Base-by-base conservation (phyloP, 345 rosid species). In the Eucalyptus leucophloia region DNA sequence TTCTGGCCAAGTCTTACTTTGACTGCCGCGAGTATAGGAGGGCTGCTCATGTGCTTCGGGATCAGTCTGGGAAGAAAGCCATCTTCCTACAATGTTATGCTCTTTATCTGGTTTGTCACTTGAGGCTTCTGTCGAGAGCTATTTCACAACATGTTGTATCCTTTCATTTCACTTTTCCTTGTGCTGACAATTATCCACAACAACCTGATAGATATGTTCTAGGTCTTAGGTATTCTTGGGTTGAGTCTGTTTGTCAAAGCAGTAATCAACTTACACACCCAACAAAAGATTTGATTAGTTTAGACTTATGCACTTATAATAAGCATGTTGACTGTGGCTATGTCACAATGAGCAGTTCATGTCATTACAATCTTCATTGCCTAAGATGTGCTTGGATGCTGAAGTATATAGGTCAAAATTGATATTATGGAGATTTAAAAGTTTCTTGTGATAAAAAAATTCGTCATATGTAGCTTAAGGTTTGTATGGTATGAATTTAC, bases 1-100 rank as follows among this genome's bases (percentile, higher is more conserved):
- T 98, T 90, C 92, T 97, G 90, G 99, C 98, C n/a, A 97, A 98
- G 93, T 94, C 98, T 2, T 97, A 96, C 93, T 96, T 97, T 77
- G 97, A 97, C 88, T 96, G 98, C 89, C 95, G 97, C 49, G 99
- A 97, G 92, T 95, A 96, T 88, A 95, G 96, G 90, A 93, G 99
- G 88, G 99, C 99, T 89, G 94, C 96, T 50, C 99, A 96, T 91
- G 94, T 92, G 56, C 99, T 98, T 86, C 96, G 95, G 65, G 96
- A 95, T 92, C 99, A 96, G 90, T 93, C 77, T 83, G 96, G 95
- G 89, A 96, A 95, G 92, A 97, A 96, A 92, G 96, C 98, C 5
- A 90, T 96, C 50, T 98, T 97, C 96, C 92, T 98, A 89, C 97
- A 96, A 30, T 94, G 95, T 91, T 98, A 98, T 92, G 97, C 99